These are phyloP conservation scores for Rheum nobile DNA, from an alignment of 148 eudicot genomes.

Conservation along the genomic window DNA sequence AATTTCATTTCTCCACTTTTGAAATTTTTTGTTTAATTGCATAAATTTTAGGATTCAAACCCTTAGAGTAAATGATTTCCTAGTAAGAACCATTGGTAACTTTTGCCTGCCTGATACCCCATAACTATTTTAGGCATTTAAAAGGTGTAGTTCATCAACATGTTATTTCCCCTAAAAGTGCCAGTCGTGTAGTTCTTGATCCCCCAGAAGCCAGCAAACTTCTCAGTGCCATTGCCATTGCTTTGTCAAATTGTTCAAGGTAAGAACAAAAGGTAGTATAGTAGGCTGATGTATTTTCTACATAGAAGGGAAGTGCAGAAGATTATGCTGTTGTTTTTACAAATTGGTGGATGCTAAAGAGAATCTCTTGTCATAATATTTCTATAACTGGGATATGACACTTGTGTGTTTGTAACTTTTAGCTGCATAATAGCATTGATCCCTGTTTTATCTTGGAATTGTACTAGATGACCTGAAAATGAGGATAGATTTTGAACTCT, in stretches of 20 bases:
- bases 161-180: constrained; percentile 94
- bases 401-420: neutral
- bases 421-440: neutral
- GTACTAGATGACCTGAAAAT: no score
- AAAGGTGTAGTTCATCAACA: constrained; percentile 15
- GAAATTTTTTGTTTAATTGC: no score
- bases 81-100: constrained; percentile 30
- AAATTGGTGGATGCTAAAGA: neutral
- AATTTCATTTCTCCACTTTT: no score
- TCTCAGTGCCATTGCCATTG: constrained; percentile 94
- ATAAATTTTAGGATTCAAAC: no score
- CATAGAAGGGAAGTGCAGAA: neutral
- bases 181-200: constrained; percentile 84
- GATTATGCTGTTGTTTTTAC: neutral
- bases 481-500: no score
- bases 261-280: constrained; percentile 15
- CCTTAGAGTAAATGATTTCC: constrained; percentile 85
- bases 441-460: neutral
- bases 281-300: neutral
- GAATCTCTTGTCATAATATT: neutral
- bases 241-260: constrained; percentile 86
- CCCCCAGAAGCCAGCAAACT: constrained; percentile 98
- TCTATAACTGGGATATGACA: neutral
- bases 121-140: neutral
- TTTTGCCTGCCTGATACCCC: neutral